phyloP scores from a whole-genome alignment of 1,284 basidiomycete species.

The Phellopilus nigrolimitatus region DNA sequence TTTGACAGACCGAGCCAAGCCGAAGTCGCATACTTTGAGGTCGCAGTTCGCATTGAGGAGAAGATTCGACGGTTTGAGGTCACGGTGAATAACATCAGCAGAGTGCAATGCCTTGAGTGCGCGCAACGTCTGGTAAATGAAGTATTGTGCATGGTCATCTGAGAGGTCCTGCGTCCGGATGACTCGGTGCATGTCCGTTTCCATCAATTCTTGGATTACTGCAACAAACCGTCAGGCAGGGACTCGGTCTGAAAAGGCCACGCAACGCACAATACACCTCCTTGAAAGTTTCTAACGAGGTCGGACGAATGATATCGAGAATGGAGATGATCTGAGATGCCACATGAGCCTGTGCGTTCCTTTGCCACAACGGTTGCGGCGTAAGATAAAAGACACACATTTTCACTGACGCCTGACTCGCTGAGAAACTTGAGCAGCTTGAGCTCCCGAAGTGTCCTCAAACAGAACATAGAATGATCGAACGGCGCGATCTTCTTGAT shows the following conservation, averaged over 20 bases:
- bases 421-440: constrained; percentile 90
- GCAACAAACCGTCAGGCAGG: constrained; percentile 13
- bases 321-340: constrained; percentile 83
- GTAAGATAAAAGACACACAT: constrained; percentile 49
- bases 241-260: neutral
- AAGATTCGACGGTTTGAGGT: constrained; percentile 93
- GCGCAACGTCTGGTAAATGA: constrained; percentile 85
- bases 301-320: constrained; percentile 89
- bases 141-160: constrained; percentile 77
- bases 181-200: constrained; percentile 69
- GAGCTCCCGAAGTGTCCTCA: constrained; percentile 81
- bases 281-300: constrained; percentile 86
- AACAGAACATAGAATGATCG: constrained; percentile 89
- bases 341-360: constrained; percentile 13
- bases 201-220: constrained; percentile 77
- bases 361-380: constrained; percentile 11
- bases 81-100: constrained; percentile 92
- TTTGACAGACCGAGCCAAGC: constrained; percentile 82
- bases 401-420: constrained; percentile 88
- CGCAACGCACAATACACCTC: constrained; percentile 77
- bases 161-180: constrained; percentile 78
- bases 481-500: constrained; percentile 93
- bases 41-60: constrained; percentile 97
- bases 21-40: constrained; percentile 93
- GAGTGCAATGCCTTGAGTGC: constrained; percentile 93